A percentile compares a stretch with the other conserved stretches of the same genome.
Evolutionary conservation across 306 rosid genomes (phyloP).

Genomic region (Quercus berberidifolia): DNA sequence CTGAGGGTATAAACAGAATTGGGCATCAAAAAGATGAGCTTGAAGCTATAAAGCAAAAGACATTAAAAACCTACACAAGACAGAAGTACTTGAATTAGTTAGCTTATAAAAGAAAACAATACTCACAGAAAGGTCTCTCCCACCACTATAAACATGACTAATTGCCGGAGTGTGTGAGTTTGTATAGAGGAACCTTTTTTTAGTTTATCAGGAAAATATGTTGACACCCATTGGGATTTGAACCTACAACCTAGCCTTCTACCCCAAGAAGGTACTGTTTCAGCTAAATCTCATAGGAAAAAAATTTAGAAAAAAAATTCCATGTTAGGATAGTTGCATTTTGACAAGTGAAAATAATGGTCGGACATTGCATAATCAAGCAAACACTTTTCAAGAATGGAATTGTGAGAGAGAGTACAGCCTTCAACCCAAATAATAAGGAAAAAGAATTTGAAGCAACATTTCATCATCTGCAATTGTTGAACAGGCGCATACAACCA

Average conservation of each 20-base stretch:
- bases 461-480: no score
- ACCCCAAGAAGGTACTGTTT: no score
- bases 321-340: not conserved
- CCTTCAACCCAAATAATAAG: not conserved
- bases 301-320: not conserved
- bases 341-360: not conserved
- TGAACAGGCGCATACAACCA: not conserved
- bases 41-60: slow-evolving; percentile 19
- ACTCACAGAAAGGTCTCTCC: slow-evolving; percentile 97
- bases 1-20: slow-evolving; percentile 57
- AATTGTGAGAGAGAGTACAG: not conserved
- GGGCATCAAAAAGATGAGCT: slow-evolving; percentile 35
- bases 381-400: not conserved
- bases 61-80: not conserved
- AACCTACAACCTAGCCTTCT: no score
- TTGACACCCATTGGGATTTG: no score
- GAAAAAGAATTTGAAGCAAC: no score
- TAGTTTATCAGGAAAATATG: no score
- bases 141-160: slow-evolving; percentile 96
- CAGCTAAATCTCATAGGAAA: no score
- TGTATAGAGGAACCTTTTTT: not conserved
- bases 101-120: slow-evolving; percentile 19
- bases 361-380: no score
- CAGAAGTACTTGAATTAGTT: not conserved
- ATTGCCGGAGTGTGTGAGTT: slow-evolving; percentile 45